Conservation (phyloP, 805 yeast genomes). For the Wickerhamomyces xylosicus region DNA sequence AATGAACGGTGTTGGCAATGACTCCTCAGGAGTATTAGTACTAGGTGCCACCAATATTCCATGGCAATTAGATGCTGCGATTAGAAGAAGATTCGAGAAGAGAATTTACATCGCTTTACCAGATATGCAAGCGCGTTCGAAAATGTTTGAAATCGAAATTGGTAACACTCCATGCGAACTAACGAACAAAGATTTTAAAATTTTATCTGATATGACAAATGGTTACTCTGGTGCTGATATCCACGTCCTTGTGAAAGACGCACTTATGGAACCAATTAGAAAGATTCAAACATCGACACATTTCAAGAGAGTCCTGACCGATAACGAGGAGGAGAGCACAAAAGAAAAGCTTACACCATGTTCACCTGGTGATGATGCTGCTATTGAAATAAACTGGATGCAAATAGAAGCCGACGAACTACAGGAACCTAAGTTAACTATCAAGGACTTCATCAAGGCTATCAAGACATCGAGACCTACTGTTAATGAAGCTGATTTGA, state of each 20-base stretch:
- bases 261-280: conserved; percentile 95
- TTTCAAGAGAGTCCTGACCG: conserved; percentile 47
- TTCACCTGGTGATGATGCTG: conserved; percentile 90
- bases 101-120: conserved; percentile 94
- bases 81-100: conserved; percentile 90
- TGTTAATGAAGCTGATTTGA: conserved; percentile 76
- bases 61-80: conserved; percentile 97
- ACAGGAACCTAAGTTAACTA: conserved; percentile 78
- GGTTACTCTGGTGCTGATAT: conserved; percentile 98
- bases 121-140: conserved; percentile 82
- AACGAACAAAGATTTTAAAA: conserved; percentile 59
- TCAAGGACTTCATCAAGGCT: conserved; percentile 90
- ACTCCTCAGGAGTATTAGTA: conserved; percentile 83
- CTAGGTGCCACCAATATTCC: conserved; percentile 98
- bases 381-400: conserved; percentile 89
- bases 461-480: conserved; percentile 90
- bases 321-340: background rate
- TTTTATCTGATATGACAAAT: conserved; percentile 86
- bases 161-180: conserved; percentile 83
- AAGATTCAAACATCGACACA: conserved; percentile 95
- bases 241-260: conserved; percentile 94
- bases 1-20: conserved; percentile 99
- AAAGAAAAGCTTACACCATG: conserved; percentile 70
- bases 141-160: conserved; percentile 90
- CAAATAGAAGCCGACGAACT: conserved; percentile 83